These are phyloP conservation scores for Penicilliopsis zonata DNA, from an alignment of 495 filamentous ascomycete species.

Conservation along the genomic window DNA sequence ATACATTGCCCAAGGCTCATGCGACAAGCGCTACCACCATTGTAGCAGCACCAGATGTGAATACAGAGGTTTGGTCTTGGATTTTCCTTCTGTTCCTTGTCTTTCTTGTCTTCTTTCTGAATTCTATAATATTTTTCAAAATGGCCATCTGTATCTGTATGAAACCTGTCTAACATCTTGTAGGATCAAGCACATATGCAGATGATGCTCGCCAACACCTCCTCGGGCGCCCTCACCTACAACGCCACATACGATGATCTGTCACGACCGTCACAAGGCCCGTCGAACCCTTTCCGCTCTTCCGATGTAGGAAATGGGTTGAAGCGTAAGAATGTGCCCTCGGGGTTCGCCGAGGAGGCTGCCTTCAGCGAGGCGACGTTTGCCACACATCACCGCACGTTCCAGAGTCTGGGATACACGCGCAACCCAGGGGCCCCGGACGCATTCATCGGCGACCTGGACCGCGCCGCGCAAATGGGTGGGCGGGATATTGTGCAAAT, in stretches of 20 bases:
- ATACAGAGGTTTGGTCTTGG: slow-evolving; percentile 50
- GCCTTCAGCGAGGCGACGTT: slow-evolving; percentile 87
- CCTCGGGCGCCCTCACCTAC: slow-evolving; percentile 39
- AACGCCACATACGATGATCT: slow-evolving; percentile 65
- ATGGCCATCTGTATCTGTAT: too few relatives aligned
- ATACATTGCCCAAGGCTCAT: slow-evolving; percentile 7
- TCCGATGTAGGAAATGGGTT: slow-evolving; percentile 40
- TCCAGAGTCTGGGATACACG: slow-evolving; percentile 52
- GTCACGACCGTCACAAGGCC: slow-evolving; percentile 54
- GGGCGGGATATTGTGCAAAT: slow-evolving; percentile 47
- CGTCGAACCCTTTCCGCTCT: slow-evolving; percentile 66
- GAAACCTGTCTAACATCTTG: slow-evolving; percentile 26
- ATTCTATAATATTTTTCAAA: background rate
- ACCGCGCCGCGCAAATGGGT: slow-evolving; percentile 34
- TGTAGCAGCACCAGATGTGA: slow-evolving; percentile 45
- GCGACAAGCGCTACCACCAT: slow-evolving; percentile 28
- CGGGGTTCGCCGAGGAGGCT: slow-evolving; percentile 77
- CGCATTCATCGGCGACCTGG: slow-evolving; percentile 42
- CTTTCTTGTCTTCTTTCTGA: background rate
- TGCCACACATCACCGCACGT: slow-evolving; percentile 63
- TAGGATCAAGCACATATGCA: slow-evolving; percentile 46
- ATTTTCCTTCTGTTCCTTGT: slow-evolving; percentile 2
- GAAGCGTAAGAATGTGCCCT: slow-evolving; percentile 86
- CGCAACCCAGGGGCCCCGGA: slow-evolving; percentile 40
- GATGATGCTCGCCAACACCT: slow-evolving; percentile 44